Percentiles rank a stretch among this genome's conserved stretches.
Evolutionary conservation across 1,284 basidiomycete genomes (phyloP).

Genomic region (Moesziomyces parantarcticus): DNA sequence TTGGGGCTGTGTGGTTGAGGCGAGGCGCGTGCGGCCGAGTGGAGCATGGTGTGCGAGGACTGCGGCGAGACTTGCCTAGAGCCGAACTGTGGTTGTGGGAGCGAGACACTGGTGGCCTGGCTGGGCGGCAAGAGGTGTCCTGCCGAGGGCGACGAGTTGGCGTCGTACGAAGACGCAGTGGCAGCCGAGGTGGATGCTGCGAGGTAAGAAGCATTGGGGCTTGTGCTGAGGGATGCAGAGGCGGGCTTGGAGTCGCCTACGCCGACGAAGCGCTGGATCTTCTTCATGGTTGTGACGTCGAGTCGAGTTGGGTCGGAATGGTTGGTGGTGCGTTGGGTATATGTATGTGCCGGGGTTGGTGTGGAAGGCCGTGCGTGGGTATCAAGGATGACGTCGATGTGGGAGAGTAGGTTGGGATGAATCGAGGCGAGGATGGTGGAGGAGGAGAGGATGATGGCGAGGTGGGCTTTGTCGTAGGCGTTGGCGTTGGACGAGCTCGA

Average conservation of each 20-base stretch:
- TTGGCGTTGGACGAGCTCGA: no score
- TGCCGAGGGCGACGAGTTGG: slow-evolving; percentile 8
- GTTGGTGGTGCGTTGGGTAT: not conserved
- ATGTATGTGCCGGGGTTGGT: not conserved
- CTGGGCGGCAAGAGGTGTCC: slow-evolving; percentile 20
- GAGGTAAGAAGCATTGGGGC: slow-evolving; percentile 18
- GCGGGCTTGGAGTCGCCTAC: slow-evolving; percentile 48
- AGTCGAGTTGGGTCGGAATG: not conserved
- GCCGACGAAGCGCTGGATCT: slow-evolving; percentile 44
- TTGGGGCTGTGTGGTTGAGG: slow-evolving; percentile 32
- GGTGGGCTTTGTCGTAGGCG: no score
- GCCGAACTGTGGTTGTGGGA: slow-evolving; percentile 5
- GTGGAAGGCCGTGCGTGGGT: not conserved
- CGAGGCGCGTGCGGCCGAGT: slow-evolving; percentile 10
- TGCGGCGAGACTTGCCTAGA: slow-evolving; percentile 30
- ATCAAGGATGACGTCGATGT: no score
- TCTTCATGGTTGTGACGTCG: slow-evolving; percentile 24
- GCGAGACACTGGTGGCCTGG: slow-evolving; percentile 11
- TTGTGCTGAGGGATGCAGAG: slow-evolving; percentile 30
- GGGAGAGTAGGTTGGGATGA: no score
- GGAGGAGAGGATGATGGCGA: no score
- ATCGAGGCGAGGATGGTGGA: no score
- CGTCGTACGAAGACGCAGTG: slow-evolving; percentile 1
- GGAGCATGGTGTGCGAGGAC: slow-evolving; percentile 23
- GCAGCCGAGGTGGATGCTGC: not conserved